phyloP scores from a whole-genome alignment of 2,329 filamentous ascomycete species.

The Parasarocladium wereldwijsianum region DNA sequence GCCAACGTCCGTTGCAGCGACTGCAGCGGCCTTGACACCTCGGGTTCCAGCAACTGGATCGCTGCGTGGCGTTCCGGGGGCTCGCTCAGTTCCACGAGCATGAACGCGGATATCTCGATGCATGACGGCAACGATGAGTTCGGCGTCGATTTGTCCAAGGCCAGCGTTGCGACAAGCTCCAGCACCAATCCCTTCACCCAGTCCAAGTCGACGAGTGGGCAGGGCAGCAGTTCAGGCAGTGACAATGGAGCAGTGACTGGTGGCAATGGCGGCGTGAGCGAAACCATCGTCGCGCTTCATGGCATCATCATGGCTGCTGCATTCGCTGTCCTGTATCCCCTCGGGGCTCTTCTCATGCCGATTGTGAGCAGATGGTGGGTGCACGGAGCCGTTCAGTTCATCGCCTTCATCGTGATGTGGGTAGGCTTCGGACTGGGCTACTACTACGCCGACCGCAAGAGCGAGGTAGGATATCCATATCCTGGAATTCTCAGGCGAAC shows the following conservation, averaged over 20 bases:
- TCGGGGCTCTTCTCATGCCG: constrained; percentile 46
- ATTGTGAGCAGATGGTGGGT: constrained; percentile 39
- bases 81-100: constrained; percentile 27
- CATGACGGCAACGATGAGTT: constrained; percentile 32
- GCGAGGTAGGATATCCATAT: constrained; percentile 22
- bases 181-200: constrained; percentile 38
- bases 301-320: constrained; percentile 47
- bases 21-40: constrained; percentile 31
- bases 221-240: constrained; percentile 5
- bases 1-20: constrained; percentile 44
- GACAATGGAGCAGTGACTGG: constrained; percentile 7
- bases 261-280: constrained; percentile 8
- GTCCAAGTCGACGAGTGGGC: constrained; percentile 7
- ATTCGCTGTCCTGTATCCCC: constrained; percentile 42
- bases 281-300: constrained; percentile 27
- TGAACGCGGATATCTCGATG: constrained; percentile 22
- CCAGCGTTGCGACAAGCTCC: constrained; percentile 22
- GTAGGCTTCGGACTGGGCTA: constrained; percentile 44
- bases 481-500: constrained; percentile 3
- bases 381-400: constrained; percentile 41
- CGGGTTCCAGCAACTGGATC: constrained; percentile 31
- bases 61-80: constrained; percentile 35
- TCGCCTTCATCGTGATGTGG: constrained; percentile 43
- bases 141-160: constrained; percentile 31
- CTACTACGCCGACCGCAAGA: constrained; percentile 24